phyloP scores from a whole-genome alignment of 345 rosid genomes.

The Brassica incana region DNA sequence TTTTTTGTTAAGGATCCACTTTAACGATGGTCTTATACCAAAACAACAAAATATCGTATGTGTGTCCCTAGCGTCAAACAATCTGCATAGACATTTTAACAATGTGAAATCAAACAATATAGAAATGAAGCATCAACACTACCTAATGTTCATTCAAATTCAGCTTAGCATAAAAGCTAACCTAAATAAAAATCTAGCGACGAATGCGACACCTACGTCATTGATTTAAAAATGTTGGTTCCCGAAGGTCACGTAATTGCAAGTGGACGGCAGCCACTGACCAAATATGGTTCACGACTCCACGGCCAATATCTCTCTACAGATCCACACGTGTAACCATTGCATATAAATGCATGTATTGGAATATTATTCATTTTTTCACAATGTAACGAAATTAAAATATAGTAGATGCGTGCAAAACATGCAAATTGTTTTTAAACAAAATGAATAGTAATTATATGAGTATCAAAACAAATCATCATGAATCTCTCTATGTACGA shows the following conservation, averaged over 20 bases:
- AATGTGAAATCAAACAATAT: not conserved
- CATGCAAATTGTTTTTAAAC: not conserved
- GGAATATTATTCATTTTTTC: not conserved
- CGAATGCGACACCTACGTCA: not conserved
- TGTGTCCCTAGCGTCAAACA: not conserved
- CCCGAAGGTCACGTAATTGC: not conserved
- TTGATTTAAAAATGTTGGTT: not conserved
- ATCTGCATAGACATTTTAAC: not conserved
- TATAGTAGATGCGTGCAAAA: not conserved
- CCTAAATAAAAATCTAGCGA: not conserved
- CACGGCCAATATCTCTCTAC: not conserved
- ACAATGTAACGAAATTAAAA: not conserved
- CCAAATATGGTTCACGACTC: not conserved
- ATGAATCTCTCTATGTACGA: not conserved
- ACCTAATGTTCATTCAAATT: not conserved
- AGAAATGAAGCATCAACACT: not conserved
- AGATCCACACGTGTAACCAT: slow-evolving; percentile 18
- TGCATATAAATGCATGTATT: not conserved
- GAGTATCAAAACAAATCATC: not conserved
- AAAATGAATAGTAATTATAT: not conserved
- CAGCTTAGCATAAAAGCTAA: not conserved
- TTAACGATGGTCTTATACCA: not conserved
- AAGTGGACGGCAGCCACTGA: slow-evolving; percentile 23
- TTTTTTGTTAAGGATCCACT: no score
- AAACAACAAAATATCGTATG: not conserved